Conservation (phyloP, 169 alveolate genomes). For the Plasmodium vivax region DNA sequence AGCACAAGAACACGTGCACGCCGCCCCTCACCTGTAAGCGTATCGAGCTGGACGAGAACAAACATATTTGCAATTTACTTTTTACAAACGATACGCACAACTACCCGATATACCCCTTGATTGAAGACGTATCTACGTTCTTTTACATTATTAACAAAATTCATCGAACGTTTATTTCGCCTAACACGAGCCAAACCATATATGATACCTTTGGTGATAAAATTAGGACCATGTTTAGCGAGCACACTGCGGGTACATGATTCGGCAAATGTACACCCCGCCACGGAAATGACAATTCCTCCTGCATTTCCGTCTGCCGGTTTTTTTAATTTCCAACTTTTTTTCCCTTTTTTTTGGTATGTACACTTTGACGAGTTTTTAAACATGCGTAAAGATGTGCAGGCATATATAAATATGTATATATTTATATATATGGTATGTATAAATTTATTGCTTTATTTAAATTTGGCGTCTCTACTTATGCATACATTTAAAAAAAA, state of each 20-base stretch:
- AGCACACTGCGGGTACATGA: not conserved
- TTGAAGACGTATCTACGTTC: conserved; percentile 67
- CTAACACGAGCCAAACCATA: conserved; percentile 17
- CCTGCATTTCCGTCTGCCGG: not conserved
- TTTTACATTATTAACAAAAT: conserved; percentile 61
- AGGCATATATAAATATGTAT: not conserved
- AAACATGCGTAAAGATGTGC: not conserved
- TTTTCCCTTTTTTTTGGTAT: not conserved
- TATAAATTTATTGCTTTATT: not conserved
- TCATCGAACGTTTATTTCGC: conserved; percentile 4
- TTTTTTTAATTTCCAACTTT: not conserved
- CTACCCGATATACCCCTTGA: conserved; percentile 67
- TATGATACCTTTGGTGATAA: conserved; percentile 39
- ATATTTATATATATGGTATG: not conserved
- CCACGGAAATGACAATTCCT: not conserved
- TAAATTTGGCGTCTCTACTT: conserved; percentile 32
- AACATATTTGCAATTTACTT: conserved; percentile 39
- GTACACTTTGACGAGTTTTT: conserved; percentile 11
- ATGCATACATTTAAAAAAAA: conserved; percentile 47
- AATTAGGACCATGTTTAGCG: conserved; percentile 18
- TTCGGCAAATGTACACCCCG: not conserved
- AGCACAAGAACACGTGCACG: not conserved
- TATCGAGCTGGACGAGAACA: conserved; percentile 2
- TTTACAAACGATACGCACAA: conserved; percentile 70
- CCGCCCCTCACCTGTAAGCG: not conserved